These are phyloP conservation scores for Nigrograna mackinnonii DNA, from an alignment of 2,329 filamentous ascomycete species.

Conservation along the genomic window DNA sequence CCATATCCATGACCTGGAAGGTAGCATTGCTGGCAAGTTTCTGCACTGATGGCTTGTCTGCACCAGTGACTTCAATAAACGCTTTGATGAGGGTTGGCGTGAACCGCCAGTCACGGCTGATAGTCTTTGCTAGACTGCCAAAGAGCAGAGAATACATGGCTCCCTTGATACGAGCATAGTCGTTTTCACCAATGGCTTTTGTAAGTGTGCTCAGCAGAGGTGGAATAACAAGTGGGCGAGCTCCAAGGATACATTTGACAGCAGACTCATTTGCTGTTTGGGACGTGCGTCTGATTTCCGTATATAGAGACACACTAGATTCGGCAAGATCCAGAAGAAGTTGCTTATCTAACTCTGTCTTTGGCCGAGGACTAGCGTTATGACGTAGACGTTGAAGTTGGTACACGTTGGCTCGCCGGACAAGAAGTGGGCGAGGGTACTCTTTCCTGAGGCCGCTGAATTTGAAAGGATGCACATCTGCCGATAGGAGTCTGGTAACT, in stretches of 20 bases:
- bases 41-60: conserved; percentile 94
- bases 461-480: conserved; percentile 91
- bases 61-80: conserved; percentile 86
- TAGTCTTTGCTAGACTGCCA: conserved; percentile 83
- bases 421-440: conserved; percentile 88
- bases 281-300: conserved; percentile 91
- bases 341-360: conserved; percentile 85
- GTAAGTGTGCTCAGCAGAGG: conserved; percentile 80
- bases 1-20: conserved; percentile 89
- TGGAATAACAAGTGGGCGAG: conserved; percentile 85
- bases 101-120: conserved; percentile 92
- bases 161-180: conserved; percentile 93
- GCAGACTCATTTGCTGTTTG: conserved; percentile 93
- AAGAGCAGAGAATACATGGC: conserved; percentile 89
- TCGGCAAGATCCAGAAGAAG: conserved; percentile 85
- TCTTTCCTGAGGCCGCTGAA: conserved; percentile 89
- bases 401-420: conserved; percentile 92
- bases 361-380: conserved; percentile 84
- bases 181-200: conserved; percentile 74
- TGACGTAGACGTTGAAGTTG: conserved; percentile 92
- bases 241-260: conserved; percentile 86
- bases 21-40: conserved; percentile 80
- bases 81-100: conserved; percentile 86
- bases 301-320: conserved; percentile 88
- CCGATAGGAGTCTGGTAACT: conserved; percentile 79